Conservation (phyloP, 1,139 yeast species). For the Groenewaldozyma sp. region DNA sequence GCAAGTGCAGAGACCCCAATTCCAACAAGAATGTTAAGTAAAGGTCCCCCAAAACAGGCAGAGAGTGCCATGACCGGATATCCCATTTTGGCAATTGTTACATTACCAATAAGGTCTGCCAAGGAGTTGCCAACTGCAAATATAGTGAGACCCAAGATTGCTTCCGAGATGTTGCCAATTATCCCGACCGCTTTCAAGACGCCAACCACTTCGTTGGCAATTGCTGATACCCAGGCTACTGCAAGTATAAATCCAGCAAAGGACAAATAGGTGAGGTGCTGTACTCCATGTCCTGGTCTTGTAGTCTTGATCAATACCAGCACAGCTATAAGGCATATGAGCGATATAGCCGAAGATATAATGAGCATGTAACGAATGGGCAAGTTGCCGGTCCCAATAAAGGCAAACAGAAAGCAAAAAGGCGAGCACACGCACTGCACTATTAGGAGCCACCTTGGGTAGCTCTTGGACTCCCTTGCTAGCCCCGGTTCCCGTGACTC, state of each 20-base stretch:
- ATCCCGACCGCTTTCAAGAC: slow-evolving; percentile 56
- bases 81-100: slow-evolving; percentile 78
- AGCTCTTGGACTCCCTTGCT: slow-evolving; percentile 2
- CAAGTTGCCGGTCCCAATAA: slow-evolving; percentile 5
- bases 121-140: slow-evolving; percentile 90
- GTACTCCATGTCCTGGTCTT: slow-evolving; percentile 1
- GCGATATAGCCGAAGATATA: slow-evolving; percentile 6
- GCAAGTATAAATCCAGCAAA: slow-evolving; percentile 56
- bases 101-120: slow-evolving; percentile 81
- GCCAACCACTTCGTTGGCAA: slow-evolving; percentile 71
- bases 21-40: slow-evolving; percentile 54
- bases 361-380: slow-evolving; percentile 41
- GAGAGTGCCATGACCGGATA: slow-evolving; percentile 88
- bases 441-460: slow-evolving; percentile 19
- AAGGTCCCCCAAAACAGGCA: slow-evolving; percentile 93
- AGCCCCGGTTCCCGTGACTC: slow-evolving; percentile 6
- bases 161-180: slow-evolving; percentile 59
- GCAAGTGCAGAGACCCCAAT: slow-evolving; percentile 59
- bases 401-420: slow-evolving; percentile 14
- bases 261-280: slow-evolving; percentile 12
- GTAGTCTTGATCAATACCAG: slow-evolving; percentile 10
- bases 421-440: slow-evolving; percentile 26
- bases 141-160: slow-evolving; percentile 72
- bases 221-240: slow-evolving; percentile 61
- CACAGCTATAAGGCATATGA: slow-evolving; percentile 4